phyloP scores from a whole-genome alignment of 2,329 filamentous ascomycete species.

The Diaporthe ampelina region DNA sequence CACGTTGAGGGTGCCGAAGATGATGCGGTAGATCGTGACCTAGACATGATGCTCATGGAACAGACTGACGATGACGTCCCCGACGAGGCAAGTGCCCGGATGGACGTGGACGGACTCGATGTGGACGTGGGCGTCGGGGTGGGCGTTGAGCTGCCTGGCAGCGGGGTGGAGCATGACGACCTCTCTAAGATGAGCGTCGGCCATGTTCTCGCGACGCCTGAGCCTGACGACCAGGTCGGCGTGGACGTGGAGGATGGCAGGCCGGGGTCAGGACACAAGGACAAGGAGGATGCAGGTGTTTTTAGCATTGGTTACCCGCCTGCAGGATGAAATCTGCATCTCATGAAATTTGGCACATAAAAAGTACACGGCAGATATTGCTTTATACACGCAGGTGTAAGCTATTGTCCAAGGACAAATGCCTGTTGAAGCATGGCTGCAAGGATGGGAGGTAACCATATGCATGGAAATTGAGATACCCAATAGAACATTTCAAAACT shows the following conservation, averaged over 20 bases:
- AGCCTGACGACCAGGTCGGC: conserved; percentile 29
- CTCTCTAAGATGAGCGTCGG: conserved; percentile 45
- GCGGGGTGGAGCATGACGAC: conserved; percentile 33
- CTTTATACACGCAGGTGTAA: not conserved
- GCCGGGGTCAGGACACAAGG: not conserved
- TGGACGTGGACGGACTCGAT: conserved; percentile 41
- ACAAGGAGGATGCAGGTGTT: conserved; percentile 14
- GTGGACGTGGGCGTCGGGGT: conserved; percentile 25
- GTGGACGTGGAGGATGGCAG: not conserved
- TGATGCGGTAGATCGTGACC: conserved; percentile 59
- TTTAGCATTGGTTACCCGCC: conserved; percentile 8
- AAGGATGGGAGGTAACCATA: not conserved
- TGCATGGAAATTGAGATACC: conserved; percentile 26
- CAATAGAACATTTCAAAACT: conserved; percentile 15
- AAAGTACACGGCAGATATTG: not conserved
- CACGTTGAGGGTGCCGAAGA: conserved; percentile 42
- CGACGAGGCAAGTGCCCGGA: conserved; percentile 48
- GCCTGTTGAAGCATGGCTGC: not conserved
- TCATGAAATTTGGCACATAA: no score
- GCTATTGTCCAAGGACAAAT: not conserved
- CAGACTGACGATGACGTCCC: conserved; percentile 59
- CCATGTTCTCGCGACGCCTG: conserved; percentile 42
- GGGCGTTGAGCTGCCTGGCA: conserved; percentile 25
- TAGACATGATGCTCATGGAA: conserved; percentile 65
- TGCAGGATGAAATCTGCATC: not conserved